These are phyloP conservation scores for Vaccinium myrtillus DNA, from an alignment of 148 eudicot species.

Conservation along the genomic window DNA sequence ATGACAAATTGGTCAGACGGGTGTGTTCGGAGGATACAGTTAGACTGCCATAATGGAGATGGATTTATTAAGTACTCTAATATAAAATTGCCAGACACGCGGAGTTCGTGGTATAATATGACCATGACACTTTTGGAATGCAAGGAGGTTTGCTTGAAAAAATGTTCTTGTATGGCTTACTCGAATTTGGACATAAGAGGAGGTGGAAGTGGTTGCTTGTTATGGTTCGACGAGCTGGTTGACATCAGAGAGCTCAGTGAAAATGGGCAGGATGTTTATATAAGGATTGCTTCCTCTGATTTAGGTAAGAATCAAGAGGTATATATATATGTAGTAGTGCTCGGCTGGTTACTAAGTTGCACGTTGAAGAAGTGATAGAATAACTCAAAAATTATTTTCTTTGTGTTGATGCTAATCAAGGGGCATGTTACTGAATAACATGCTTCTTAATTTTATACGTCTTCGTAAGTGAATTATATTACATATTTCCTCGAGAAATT, in stretches of 20 bases:
- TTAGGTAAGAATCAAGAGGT: constrained; percentile 15
- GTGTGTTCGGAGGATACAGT: constrained; percentile 26
- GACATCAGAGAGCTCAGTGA: constrained; percentile 27
- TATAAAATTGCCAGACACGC: constrained; percentile 35
- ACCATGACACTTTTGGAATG: constrained; percentile 39
- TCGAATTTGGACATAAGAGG: constrained; percentile 25
- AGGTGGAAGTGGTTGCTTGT: constrained; percentile 43
- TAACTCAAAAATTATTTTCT: no score
- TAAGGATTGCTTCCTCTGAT: constrained; percentile 37
- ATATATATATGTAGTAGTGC: no score
- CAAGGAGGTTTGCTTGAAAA: constrained; percentile 28
- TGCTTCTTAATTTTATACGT: no score
- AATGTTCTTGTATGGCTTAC: constrained; percentile 43
- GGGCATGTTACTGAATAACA: no score
- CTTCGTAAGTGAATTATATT: no score
- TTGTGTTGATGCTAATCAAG: no score
- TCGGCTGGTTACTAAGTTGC: no score
- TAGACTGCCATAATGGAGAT: constrained; percentile 29
- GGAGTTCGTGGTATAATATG: constrained; percentile 30
- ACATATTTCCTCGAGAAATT: no score
- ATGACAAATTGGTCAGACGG: constrained; percentile 34
- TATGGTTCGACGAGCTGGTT: constrained; percentile 35
- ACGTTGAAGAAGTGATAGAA: no score
- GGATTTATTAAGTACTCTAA: constrained; percentile 30
- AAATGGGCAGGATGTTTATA: constrained; percentile 31